These are phyloP conservation scores for Leccinum fibrillosum DNA, from an alignment of 768 basidiomycete genomes.

Conservation along the genomic window DNA sequence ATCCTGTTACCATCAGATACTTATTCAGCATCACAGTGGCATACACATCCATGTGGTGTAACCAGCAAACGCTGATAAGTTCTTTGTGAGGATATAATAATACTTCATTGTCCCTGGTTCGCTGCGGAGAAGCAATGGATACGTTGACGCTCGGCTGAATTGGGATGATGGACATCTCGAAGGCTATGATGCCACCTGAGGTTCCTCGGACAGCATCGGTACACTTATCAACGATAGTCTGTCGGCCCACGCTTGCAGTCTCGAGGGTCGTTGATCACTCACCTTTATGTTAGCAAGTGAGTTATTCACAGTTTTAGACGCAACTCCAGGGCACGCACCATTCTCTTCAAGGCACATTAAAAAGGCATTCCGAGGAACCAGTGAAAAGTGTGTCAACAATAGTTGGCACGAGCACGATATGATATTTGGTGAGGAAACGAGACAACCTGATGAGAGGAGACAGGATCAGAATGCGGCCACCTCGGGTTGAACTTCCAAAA, in stretches of 20 bases:
- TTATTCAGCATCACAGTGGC: slow-evolving; percentile 27
- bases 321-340: slow-evolving; percentile 4
- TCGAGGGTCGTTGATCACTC: slow-evolving; percentile 2
- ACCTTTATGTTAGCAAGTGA: neutral
- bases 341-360: too few species aligned
- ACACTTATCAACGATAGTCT: slow-evolving; percentile 22
- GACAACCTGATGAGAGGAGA: slow-evolving; percentile 9
- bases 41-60: slow-evolving; percentile 10
- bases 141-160: neutral
- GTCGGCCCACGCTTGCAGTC: slow-evolving; percentile 28
- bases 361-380: slow-evolving; percentile 26
- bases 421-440: slow-evolving; percentile 1
- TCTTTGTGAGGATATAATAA: too few species aligned
- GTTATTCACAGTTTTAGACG: slow-evolving; percentile 16
- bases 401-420: slow-evolving; percentile 7
- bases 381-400: slow-evolving; percentile 25
- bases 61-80: too few species aligned
- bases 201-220: slow-evolving; percentile 29
- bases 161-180: slow-evolving; percentile 1
- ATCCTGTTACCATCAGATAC: slow-evolving; percentile 30
- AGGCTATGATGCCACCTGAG: slow-evolving; percentile 23
- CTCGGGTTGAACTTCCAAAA: slow-evolving; percentile 22
- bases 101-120: too few species aligned
- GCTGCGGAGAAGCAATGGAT: neutral
- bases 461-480: slow-evolving; percentile 12